Evolutionary conservation across 306 rosid species (phyloP).

Genomic region (Cucumis hystrix): DNA sequence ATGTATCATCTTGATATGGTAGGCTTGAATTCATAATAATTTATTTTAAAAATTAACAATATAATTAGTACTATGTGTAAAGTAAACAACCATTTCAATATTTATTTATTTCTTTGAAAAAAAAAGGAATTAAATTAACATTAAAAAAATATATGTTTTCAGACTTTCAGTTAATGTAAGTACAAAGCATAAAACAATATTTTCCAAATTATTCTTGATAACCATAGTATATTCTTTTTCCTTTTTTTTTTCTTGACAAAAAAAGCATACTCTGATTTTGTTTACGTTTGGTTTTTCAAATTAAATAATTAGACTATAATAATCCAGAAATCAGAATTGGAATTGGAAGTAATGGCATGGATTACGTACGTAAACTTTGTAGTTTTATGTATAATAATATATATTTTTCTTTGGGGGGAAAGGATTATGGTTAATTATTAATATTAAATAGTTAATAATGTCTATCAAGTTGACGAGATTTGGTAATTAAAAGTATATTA

Average conservation of each 20-base stretch:
- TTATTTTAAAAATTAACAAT: too few relatives aligned
- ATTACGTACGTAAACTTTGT: neutral
- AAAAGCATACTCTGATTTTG: neutral
- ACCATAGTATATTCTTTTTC: neutral
- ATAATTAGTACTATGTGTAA: too few relatives aligned
- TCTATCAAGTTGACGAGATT: neutral
- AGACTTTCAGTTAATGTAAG: neutral
- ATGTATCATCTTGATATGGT: too few relatives aligned
- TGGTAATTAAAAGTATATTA: neutral
- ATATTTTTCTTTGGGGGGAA: too few relatives aligned
- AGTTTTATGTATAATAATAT: neutral
- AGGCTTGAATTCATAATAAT: neutral
- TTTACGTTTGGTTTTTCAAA: neutral
- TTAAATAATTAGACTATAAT: neutral
- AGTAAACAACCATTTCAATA: too few relatives aligned
- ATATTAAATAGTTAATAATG: neutral
- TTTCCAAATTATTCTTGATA: neutral
- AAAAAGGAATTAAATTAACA: neutral
- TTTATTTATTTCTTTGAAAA: too few relatives aligned
- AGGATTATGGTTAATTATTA: neutral
- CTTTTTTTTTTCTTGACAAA: neutral
- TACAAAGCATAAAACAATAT: neutral
- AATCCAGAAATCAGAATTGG: neutral
- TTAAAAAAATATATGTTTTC: neutral
- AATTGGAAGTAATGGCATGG: neutral